Percentiles rank a stretch among this genome's conserved stretches.
Conservation (phyloP, 306 rosid species). For the Senna siamea region DNA sequence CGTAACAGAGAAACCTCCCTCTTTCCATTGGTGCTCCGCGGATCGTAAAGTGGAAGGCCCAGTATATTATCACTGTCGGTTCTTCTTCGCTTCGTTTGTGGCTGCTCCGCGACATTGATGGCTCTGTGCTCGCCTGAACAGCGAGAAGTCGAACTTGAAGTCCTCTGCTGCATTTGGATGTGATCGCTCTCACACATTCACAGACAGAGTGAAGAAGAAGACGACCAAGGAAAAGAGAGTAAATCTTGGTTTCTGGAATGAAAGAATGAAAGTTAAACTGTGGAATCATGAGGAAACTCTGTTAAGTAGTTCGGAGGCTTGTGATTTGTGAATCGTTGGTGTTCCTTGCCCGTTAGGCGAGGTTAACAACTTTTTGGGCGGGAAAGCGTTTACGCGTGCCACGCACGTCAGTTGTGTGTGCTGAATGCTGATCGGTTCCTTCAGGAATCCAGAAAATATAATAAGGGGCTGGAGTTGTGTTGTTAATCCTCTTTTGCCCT, state of each 20-base stretch:
- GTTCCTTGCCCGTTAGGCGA: too few species aligned
- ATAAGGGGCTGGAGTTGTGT: too few species aligned
- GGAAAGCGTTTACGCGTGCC: neutral
- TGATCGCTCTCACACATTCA: neutral
- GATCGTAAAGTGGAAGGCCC: constrained; percentile 48
- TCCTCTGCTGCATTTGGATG: constrained; percentile 8
- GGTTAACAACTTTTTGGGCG: neutral
- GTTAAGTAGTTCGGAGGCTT: neutral
- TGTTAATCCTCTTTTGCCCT: too few species aligned
- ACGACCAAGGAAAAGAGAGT: neutral
- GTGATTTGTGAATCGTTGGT: neutral
- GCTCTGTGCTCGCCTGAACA: constrained; percentile 9
- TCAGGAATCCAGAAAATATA: too few species aligned
- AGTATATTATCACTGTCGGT: neutral
- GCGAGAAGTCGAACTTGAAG: constrained; percentile 1
- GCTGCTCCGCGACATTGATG: neutral
- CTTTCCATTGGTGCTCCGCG: constrained; percentile 32
- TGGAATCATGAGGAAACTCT: neutral
- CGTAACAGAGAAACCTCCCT: constrained; percentile 39
- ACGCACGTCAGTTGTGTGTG: neutral
- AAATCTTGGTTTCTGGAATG: neutral
- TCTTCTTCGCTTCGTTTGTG: constrained; percentile 7
- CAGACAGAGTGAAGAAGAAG: neutral
- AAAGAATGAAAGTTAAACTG: neutral
- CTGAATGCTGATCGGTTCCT: too few species aligned